Evolutionary conservation across 192 early-diverging fungal genomes (phyloP).

Genomic region (Fimicolochytrium jonesii): DNA sequence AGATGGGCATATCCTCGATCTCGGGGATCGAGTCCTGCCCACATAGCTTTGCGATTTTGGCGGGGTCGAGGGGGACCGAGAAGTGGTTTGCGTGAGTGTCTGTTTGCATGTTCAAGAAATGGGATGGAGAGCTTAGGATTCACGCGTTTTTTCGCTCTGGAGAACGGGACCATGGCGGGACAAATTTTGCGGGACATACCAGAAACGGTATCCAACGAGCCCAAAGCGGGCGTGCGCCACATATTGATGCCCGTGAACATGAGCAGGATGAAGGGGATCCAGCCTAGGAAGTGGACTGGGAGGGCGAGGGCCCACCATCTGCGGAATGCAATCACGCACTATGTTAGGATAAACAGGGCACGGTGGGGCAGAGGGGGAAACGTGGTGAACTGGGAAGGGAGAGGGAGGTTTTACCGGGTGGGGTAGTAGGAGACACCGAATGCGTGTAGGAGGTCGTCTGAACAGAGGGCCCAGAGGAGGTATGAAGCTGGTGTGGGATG

Average conservation of each 20-base stretch:
- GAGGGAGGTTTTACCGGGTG: constrained; percentile 50
- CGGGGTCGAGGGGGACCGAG: not conserved
- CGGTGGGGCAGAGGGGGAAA: not conserved
- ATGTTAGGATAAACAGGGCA: not conserved
- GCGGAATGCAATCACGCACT: constrained; percentile 53
- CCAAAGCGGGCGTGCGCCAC: constrained; percentile 69
- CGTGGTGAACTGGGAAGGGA: not conserved
- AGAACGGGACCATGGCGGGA: no score
- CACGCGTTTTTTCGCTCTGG: not conserved
- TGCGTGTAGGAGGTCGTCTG: constrained; percentile 64
- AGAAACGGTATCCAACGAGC: constrained; percentile 69
- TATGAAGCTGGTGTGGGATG: no score
- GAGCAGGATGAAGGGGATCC: constrained; percentile 68
- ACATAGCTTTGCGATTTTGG: constrained; percentile 10
- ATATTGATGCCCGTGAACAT: constrained; percentile 76
- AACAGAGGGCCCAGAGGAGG: constrained; percentile 78
- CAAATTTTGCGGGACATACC: no score
- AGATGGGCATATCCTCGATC: constrained; percentile 18
- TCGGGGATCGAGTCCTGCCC: constrained; percentile 16
- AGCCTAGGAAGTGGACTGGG: constrained; percentile 72
- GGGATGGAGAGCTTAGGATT: not conserved
- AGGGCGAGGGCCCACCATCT: constrained; percentile 80
- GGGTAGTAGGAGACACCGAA: constrained; percentile 84
- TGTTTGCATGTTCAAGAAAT: no score
- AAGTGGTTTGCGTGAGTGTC: no score